A percentile compares a stretch with the other conserved stretches of the same genome.
Conservation (phyloP, 805 yeast genomes). For the Monosporozyma aerobia region DNA sequence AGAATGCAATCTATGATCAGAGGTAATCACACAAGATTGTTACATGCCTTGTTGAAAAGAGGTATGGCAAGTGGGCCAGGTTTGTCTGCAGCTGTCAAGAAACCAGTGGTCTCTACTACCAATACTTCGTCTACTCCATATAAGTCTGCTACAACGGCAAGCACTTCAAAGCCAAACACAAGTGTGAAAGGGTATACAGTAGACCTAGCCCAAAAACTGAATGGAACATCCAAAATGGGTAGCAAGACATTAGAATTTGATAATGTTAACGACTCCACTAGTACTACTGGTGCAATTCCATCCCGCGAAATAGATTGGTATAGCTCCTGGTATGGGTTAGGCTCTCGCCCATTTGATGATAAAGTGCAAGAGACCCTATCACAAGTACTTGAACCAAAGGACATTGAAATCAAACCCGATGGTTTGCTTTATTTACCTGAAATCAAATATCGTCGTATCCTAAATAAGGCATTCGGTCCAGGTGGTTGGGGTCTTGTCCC, state of each 20-base stretch:
- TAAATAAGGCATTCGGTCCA: constrained; percentile 91
- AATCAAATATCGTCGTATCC: constrained; percentile 83
- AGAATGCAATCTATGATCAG: neutral
- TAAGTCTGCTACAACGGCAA: neutral
- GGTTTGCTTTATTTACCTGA: constrained; percentile 89
- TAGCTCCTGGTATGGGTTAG: constrained; percentile 78
- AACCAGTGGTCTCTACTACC: neutral
- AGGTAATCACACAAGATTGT: neutral
- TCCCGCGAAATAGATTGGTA: constrained; percentile 57
- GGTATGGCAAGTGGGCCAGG: neutral
- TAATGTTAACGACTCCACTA: neutral
- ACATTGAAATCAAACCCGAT: constrained; percentile 92
- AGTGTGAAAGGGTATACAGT: neutral
- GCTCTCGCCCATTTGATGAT: constrained; percentile 62
- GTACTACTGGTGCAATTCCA: neutral
- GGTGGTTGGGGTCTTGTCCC: constrained; percentile 99
- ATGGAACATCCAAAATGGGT: neutral
- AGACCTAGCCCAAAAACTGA: neutral
- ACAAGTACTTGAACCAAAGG: constrained; percentile 54
- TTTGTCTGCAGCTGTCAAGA: neutral
- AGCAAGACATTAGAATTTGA: neutral
- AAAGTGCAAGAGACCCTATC: constrained; percentile 52
- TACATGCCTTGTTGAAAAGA: neutral
- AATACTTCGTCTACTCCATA: neutral
- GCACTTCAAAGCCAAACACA: neutral